Evolutionary conservation across 306 rosid genomes (phyloP).

Genomic region (Fragaria ananassa): DNA sequence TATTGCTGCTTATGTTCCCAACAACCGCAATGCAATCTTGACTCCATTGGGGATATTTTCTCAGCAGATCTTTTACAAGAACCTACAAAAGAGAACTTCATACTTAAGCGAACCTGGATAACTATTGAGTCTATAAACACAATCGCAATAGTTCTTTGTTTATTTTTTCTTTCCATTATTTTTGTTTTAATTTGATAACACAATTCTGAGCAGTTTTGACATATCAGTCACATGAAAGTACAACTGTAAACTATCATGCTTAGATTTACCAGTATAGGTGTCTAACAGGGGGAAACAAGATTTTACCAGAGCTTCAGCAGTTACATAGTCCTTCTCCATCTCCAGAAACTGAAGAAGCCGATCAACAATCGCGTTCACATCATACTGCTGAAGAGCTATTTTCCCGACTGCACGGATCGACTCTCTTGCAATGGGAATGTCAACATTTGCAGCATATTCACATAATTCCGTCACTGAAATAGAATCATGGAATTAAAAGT

Average conservation of each 20-base stretch:
- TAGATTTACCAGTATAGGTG: slow-evolving; percentile 11
- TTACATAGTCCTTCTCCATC: slow-evolving; percentile 99
- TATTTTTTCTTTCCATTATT: not conserved
- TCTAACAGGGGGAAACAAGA: not conserved
- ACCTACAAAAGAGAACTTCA: slow-evolving; percentile 55
- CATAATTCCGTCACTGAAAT: slow-evolving; percentile 94
- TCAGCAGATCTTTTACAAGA: slow-evolving; percentile 90
- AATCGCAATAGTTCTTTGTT: slow-evolving; percentile 5
- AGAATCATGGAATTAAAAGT: slow-evolving; percentile 22
- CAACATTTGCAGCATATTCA: slow-evolving; percentile 99
- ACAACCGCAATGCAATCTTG: slow-evolving; percentile 99
- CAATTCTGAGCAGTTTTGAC: not conserved
- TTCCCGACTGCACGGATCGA: slow-evolving; percentile 99
- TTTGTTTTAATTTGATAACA: not conserved
- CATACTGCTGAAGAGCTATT: slow-evolving; percentile 98
- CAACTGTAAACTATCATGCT: slow-evolving; percentile 12
- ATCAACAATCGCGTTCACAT: slow-evolving; percentile 97
- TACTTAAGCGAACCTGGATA: slow-evolving; percentile 25
- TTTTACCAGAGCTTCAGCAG: slow-evolving; percentile 97
- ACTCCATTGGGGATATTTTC: slow-evolving; percentile 99
- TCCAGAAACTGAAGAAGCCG: slow-evolving; percentile 98
- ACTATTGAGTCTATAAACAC: slow-evolving; percentile 14
- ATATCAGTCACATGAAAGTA: slow-evolving; percentile 16
- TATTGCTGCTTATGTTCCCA: slow-evolving; percentile 96
- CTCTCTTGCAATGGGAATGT: slow-evolving; percentile 99